A percentile compares a stretch with the other conserved stretches of the same genome.
Evolutionary conservation across 164 flowering plant genomes (phyloP).

Genomic region (Warburgia ugandensis): DNA sequence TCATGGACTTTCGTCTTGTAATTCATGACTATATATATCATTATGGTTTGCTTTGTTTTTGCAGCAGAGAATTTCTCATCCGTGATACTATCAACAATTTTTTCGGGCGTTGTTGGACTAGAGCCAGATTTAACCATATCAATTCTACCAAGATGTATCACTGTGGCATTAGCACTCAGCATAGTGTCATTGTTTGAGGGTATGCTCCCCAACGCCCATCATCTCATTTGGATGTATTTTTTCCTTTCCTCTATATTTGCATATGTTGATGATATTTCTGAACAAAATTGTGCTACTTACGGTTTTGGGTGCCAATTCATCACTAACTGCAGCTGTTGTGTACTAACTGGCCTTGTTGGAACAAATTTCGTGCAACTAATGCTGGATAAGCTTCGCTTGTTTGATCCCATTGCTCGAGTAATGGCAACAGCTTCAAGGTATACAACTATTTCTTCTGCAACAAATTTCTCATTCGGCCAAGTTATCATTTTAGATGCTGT

Average conservation of each 20-base stretch:
- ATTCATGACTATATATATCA: no score
- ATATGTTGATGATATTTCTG: background rate
- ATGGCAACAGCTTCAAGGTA: conserved; percentile 99
- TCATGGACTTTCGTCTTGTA: no score
- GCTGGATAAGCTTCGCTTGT: conserved; percentile 67
- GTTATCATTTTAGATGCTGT: no score
- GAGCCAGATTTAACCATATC: conserved; percentile 76
- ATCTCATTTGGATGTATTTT: background rate
- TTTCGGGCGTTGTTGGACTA: conserved; percentile 74
- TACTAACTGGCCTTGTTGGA: conserved; percentile 87
- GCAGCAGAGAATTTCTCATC: conserved; percentile 98
- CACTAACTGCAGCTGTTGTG: conserved; percentile 95
- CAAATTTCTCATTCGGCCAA: no score
- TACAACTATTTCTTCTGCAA: no score
- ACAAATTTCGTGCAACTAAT: conserved; percentile 86
- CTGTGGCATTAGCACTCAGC: conserved; percentile 97
- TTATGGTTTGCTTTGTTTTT: conserved; percentile 5
- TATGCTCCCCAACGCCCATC: conserved; percentile 11
- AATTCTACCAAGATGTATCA: conserved; percentile 90
- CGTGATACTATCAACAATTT: conserved; percentile 65
- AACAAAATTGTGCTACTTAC: background rate
- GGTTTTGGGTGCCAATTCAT: conserved; percentile 71
- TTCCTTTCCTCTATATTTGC: background rate
- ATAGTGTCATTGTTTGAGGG: conserved; percentile 92
- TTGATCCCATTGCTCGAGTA: conserved; percentile 96